Evolutionary conservation across 805 yeast species (phyloP).

Genomic region (Blastobotrys chiropterorum): DNA sequence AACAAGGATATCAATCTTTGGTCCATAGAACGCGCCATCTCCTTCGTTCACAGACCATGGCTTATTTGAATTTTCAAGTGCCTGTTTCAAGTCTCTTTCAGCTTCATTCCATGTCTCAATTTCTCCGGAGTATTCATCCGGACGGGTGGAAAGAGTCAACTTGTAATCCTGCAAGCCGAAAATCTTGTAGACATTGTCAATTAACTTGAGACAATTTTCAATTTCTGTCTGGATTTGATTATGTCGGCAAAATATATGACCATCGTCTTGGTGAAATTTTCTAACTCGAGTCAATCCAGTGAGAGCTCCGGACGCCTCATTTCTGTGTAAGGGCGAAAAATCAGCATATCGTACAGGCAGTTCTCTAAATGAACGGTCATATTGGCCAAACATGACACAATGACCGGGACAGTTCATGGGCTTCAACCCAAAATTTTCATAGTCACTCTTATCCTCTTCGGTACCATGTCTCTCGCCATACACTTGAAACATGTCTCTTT

Average conservation of each 20-base stretch:
- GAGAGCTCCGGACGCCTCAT: slow-evolving; percentile 91
- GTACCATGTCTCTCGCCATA: slow-evolving; percentile 41
- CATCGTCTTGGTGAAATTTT: slow-evolving; percentile 96
- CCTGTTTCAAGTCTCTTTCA: slow-evolving; percentile 56
- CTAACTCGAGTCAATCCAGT: slow-evolving; percentile 90
- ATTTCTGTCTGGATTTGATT: slow-evolving; percentile 76
- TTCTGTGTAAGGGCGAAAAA: slow-evolving; percentile 87
- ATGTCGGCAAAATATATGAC: slow-evolving; percentile 85
- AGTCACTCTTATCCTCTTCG: slow-evolving; percentile 36
- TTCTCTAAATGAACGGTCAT: slow-evolving; percentile 77
- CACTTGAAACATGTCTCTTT: slow-evolving; percentile 90
- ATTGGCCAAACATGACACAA: slow-evolving; percentile 70
- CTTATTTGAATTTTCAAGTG: slow-evolving; percentile 49
- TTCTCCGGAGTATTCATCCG: slow-evolving; percentile 72
- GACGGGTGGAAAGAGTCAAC: slow-evolving; percentile 78
- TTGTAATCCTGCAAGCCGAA: slow-evolving; percentile 57
- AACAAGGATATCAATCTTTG: slow-evolving; percentile 78
- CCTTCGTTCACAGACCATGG: slow-evolving; percentile 74
- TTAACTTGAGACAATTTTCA: slow-evolving; percentile 58
- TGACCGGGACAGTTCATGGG: slow-evolving; percentile 77
- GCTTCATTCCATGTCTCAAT: slow-evolving; percentile 76
- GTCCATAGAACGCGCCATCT: slow-evolving; percentile 82
- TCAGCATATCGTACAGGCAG: slow-evolving; percentile 82
- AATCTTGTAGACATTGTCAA: slow-evolving; percentile 65
- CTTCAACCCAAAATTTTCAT: slow-evolving; percentile 64